These are phyloP conservation scores for Backusella liffmaniae DNA, from an alignment of 192 early-diverging fungal species.

Conservation along the genomic window DNA sequence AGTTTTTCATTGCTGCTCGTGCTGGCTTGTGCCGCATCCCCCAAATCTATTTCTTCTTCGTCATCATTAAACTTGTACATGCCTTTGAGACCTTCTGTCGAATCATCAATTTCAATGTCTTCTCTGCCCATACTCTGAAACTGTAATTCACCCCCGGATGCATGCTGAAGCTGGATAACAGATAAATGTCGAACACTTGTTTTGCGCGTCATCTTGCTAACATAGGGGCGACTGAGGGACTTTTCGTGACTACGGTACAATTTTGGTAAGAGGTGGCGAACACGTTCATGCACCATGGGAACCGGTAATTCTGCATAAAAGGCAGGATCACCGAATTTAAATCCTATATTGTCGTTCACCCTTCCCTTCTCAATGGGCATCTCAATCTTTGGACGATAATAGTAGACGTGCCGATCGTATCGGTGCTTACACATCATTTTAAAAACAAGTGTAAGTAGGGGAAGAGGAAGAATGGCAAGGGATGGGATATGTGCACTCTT, in stretches of 20 bases:
- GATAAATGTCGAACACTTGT: constrained; percentile 26
- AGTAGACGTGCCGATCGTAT: constrained; percentile 56
- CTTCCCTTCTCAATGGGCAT: constrained; percentile 9
- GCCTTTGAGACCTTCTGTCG: constrained; percentile 31
- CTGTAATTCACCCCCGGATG: constrained; percentile 22
- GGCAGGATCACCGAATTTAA: constrained; percentile 68
- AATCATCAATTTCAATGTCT: constrained; percentile 39
- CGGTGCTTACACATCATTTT: constrained; percentile 47
- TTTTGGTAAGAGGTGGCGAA: constrained; percentile 60
- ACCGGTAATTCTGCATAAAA: constrained; percentile 59
- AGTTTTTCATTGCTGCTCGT: neutral
- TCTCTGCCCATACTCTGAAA: constrained; percentile 34
- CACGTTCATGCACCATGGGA: constrained; percentile 65
- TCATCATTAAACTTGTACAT: constrained; percentile 32
- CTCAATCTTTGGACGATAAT: constrained; percentile 42
- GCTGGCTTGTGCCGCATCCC: neutral
- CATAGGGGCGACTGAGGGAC: constrained; percentile 7
- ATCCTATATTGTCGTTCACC: constrained; percentile 20
- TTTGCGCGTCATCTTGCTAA: constrained; percentile 29
- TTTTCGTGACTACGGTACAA: constrained; percentile 47
- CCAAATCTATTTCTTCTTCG: constrained; percentile 1
- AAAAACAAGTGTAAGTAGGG: constrained; percentile 51
- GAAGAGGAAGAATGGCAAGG: constrained; percentile 54
- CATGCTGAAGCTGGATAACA: constrained; percentile 18
- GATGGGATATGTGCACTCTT: constrained; percentile 42